Percentiles rank a stretch among this genome's conserved stretches.
These are phyloP conservation scores for Hypericum perforatum DNA, from an alignment of 345 rosid genomes.

Conservation along the genomic window DNA sequence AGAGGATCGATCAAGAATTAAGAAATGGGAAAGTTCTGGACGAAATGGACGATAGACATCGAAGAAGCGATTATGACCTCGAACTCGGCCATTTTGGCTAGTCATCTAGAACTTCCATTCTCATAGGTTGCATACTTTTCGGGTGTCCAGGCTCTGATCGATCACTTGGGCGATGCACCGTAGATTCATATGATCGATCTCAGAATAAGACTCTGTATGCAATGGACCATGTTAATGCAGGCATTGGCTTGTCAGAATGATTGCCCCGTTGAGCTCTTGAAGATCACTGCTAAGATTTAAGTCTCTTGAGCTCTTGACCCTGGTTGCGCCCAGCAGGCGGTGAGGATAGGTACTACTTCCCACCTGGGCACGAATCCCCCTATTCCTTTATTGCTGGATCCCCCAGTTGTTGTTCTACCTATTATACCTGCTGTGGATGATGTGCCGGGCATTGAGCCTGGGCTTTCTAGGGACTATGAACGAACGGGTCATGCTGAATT, in stretches of 20 bases:
- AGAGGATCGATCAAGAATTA: constrained; percentile 35
- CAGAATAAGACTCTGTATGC: constrained; percentile 24
- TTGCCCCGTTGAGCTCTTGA: constrained; percentile 30
- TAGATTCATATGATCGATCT: constrained; percentile 37
- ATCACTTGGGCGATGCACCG: constrained; percentile 29
- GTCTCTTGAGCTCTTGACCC: too few relatives aligned
- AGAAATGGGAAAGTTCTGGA: constrained; percentile 23
- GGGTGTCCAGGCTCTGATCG: constrained; percentile 37
- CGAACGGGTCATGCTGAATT: too few relatives aligned
- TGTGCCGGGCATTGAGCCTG: too few relatives aligned
- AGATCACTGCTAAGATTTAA: constrained; percentile 35
- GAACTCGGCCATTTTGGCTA: constrained; percentile 15
- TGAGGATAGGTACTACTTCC: too few relatives aligned
- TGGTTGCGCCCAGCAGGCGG: too few relatives aligned
- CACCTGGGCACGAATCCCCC: too few relatives aligned
- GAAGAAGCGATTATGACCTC: constrained; percentile 12
- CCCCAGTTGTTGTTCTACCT: too few relatives aligned
- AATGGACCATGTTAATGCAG: constrained; percentile 43
- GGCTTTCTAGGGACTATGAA: too few relatives aligned
- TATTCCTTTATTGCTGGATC: too few relatives aligned
- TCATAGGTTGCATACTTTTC: constrained; percentile 23
- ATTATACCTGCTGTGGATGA: too few relatives aligned
- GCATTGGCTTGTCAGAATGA: constrained; percentile 28
- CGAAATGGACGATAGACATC: constrained; percentile 3
- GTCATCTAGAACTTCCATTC: constrained; percentile 26